phyloP scores from a whole-genome alignment of 2,329 filamentous ascomycete species.

The Corynespora cassiicola region DNA sequence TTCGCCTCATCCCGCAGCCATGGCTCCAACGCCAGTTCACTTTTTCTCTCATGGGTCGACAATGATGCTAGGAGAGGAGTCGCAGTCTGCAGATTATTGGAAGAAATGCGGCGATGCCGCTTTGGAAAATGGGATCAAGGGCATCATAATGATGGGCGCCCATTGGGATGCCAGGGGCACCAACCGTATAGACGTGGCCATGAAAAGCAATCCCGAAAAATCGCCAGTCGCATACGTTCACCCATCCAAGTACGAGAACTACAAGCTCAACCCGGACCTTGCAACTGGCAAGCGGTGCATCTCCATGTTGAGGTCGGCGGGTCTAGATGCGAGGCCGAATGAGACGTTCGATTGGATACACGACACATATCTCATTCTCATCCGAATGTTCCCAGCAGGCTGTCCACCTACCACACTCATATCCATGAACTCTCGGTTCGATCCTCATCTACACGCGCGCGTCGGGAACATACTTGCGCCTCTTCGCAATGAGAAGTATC shows the following conservation, averaged over 20 bases:
- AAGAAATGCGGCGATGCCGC: constrained; percentile 70
- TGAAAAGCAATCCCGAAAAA: constrained; percentile 66
- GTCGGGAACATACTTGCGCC: constrained; percentile 64
- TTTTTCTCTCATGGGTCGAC: constrained; percentile 76
- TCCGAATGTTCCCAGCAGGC: constrained; percentile 71
- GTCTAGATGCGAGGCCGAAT: constrained; percentile 63
- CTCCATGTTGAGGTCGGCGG: constrained; percentile 55
- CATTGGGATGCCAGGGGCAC: constrained; percentile 69
- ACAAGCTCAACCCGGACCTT: constrained; percentile 67
- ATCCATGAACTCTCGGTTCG: constrained; percentile 61
- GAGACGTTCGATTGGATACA: constrained; percentile 73
- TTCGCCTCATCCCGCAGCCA: constrained; percentile 9
- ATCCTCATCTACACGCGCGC: constrained; percentile 63
- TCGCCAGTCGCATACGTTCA: constrained; percentile 71
- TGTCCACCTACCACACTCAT: constrained; percentile 71
- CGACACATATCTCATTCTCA: constrained; percentile 72
- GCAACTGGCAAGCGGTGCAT: constrained; percentile 59
- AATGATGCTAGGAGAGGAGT: constrained; percentile 74
- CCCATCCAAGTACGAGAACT: constrained; percentile 68
- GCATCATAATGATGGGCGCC: constrained; percentile 72
- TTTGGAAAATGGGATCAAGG: constrained; percentile 64
- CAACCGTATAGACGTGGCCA: constrained; percentile 64
- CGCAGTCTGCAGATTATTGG: constrained; percentile 68
- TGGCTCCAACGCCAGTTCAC: constrained; percentile 61
- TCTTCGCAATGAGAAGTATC: constrained; percentile 61